Evolutionary conservation across 495 filamentous ascomycete species (phyloP), one percentile per base, ranked within the genome.

Genomic region (Aspergillus avenaceus): DNA sequence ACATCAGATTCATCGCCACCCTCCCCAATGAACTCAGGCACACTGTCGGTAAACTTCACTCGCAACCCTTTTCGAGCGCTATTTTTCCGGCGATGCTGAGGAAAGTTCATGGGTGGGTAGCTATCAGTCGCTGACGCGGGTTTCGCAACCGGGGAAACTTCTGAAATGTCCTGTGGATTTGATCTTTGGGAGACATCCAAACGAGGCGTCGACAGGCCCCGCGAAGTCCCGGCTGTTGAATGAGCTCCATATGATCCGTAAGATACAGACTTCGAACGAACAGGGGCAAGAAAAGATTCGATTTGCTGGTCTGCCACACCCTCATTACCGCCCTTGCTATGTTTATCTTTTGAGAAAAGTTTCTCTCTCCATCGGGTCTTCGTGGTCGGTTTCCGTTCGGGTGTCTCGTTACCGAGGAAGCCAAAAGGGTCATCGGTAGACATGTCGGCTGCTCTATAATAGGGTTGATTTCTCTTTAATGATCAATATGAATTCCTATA

Each of bases 1-100:
- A 70, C 65, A 29, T 87, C 84, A 34, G 84, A 82, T 53, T 95
- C 90, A 65, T 95, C 90, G 12, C 91, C 91, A 19, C 91, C 91
- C 58, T 88, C 82, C 21, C 91, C 91, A 64, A 96, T 95, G 42
- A 95, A 60, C 28, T 88, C 86, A 13, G 89, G 88, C 49, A 71
- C 70, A 18, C 66, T 74, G 42, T 84, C 74, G 7, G 70, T 78
- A 59, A 95, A 96, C 36, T 74, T 78, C n/a, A 95, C 90, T 14
- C 64, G 65, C 50, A 92, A 67, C 3, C 82, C 82, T 60, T 87
- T 87, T 50, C 73, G 74, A 36, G 73, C 70, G 43, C 69, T 61
- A 13, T 61, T 58, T 45, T 71, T 72, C 16, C 41, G 56, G 18
- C 53, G 60, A 32, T 56, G 49, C 31, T 46, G 58, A 19, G 59